Conservation (phyloP, 306 rosid genomes). For the Echinosophora koreensis region DNA sequence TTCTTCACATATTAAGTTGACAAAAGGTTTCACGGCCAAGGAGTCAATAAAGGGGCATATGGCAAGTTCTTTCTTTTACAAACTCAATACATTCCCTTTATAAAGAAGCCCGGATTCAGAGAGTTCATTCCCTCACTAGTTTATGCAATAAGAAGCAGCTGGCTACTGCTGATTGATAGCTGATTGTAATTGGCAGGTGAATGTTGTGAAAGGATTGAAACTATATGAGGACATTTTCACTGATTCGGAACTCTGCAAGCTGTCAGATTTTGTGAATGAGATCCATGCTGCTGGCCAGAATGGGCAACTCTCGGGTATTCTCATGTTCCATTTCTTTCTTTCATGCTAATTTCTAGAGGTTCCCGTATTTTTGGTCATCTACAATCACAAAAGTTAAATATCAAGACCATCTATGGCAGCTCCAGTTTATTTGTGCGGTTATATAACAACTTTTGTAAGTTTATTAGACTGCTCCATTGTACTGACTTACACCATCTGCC, state of each 20-base stretch:
- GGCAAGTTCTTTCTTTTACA: constrained; percentile 72
- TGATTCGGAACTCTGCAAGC: constrained; percentile 73
- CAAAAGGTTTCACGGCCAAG: constrained; percentile 96
- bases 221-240: constrained; percentile 84
- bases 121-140: constrained; percentile 5
- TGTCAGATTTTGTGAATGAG: constrained; percentile 75
- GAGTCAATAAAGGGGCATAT: constrained; percentile 89
- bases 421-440: constrained; percentile 4
- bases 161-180: constrained; percentile 45
- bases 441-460: neutral
- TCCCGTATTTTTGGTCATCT: neutral
- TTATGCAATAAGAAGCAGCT: constrained; percentile 40
- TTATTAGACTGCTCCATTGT: neutral
- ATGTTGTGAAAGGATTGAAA: constrained; percentile 96
- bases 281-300: constrained; percentile 82
- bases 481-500: neutral
- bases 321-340: constrained; percentile 18
- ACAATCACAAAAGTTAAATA: neutral
- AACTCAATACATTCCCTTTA: constrained; percentile 9
- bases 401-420: constrained; percentile 9
- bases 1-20: constrained; percentile 74
- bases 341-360: neutral
- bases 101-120: constrained; percentile 14
- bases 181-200: constrained; percentile 73
- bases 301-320: constrained; percentile 77